Percentiles rank a stretch among this genome's conserved stretches.
Evolutionary conservation across 2,329 filamentous ascomycete species (phyloP).

Genomic region (Hymenotorrendiella dingleyae): DNA sequence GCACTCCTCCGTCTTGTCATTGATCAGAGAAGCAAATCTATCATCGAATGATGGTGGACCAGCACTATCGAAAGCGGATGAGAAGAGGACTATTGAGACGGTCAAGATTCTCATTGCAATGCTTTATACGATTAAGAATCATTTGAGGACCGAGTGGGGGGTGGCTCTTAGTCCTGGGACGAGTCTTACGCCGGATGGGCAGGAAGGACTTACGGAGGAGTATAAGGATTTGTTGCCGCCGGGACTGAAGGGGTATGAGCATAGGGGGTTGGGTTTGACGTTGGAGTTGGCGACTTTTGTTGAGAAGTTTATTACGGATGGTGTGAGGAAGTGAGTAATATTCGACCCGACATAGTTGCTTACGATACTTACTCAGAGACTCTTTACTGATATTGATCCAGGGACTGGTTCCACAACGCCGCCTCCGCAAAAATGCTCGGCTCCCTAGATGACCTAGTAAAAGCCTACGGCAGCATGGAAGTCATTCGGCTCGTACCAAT

Average conservation of each 20-base stretch:
- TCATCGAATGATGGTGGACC: background rate
- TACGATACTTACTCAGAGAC: background rate
- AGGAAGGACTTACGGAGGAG: conserved; percentile 36
- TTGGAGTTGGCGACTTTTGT: conserved; percentile 55
- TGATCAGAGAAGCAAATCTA: conserved; percentile 4
- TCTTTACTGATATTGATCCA: conserved; percentile 7
- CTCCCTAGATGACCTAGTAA: conserved; percentile 49
- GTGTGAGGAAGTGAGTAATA: conserved; percentile 37
- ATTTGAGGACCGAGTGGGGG: conserved; percentile 57
- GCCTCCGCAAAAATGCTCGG: conserved; percentile 51
- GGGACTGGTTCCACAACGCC: conserved; percentile 55
- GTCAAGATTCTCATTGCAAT: conserved; percentile 55
- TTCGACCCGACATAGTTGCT: background rate
- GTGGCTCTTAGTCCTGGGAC: conserved; percentile 32
- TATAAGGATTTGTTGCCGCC: conserved; percentile 45
- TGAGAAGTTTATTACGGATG: conserved; percentile 53
- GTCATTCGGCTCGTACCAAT: conserved; percentile 59
- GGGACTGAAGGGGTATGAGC: conserved; percentile 47
- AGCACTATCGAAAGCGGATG: conserved; percentile 18
- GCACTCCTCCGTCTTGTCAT: background rate
- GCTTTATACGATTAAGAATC: conserved; percentile 58
- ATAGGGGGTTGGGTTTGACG: conserved; percentile 52
- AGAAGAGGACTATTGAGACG: conserved; percentile 48
- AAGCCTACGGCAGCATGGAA: conserved; percentile 58
- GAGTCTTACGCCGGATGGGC: conserved; percentile 27